These are phyloP conservation scores for Nigrospora oryzae DNA, from an alignment of 2,329 filamentous ascomycete genomes.

Conservation along the genomic window DNA sequence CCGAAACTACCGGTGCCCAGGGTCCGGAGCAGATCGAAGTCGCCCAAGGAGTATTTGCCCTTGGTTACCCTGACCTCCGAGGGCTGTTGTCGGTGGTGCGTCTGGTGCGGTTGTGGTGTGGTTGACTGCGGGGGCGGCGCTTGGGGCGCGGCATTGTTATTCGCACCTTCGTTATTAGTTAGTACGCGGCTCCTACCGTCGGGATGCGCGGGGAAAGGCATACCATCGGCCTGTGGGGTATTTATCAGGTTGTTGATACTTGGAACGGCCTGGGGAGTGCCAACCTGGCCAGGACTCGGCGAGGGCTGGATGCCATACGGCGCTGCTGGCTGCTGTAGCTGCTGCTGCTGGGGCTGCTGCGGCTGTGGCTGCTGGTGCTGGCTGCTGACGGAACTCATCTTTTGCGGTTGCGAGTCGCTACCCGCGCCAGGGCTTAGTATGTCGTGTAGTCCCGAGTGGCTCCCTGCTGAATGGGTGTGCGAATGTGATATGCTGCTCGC, in stretches of 20 bases:
- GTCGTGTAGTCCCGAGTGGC: constrained; percentile 9
- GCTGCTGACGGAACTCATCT: constrained; percentile 19
- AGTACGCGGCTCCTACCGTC: constrained; percentile 8
- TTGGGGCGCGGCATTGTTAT: constrained; percentile 29
- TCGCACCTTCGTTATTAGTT: constrained; percentile 11
- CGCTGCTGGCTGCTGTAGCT: constrained; percentile 17
- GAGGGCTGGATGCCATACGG: constrained; percentile 35
- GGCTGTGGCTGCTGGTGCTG: constrained; percentile 21
- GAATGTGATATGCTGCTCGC: constrained; percentile 10
- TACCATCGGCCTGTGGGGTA: constrained; percentile 39
- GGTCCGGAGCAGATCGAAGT: constrained; percentile 86
- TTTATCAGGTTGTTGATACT: constrained; percentile 83
- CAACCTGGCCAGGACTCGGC: constrained; percentile 18
- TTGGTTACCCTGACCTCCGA: constrained; percentile 64
- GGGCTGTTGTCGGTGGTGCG: constrained; percentile 18
- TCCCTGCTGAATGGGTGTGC: constrained; percentile 3
- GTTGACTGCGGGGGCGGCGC: constrained; percentile 14
- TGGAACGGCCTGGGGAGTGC: constrained; percentile 56
- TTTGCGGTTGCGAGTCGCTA: constrained; percentile 12
- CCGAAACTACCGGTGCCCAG: constrained; percentile 96
- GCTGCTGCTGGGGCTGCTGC: constrained; percentile 11
- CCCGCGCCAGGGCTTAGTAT: constrained; percentile 17
- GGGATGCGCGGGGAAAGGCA: constrained; percentile 3
- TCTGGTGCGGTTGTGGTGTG: constrained; percentile 10
- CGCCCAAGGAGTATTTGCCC: constrained; percentile 89